Percentiles rank a stretch among this genome's conserved stretches.
Evolutionary conservation across 2,329 filamentous ascomycete genomes (phyloP).

Genomic region (Colletotrichum viniferum): DNA sequence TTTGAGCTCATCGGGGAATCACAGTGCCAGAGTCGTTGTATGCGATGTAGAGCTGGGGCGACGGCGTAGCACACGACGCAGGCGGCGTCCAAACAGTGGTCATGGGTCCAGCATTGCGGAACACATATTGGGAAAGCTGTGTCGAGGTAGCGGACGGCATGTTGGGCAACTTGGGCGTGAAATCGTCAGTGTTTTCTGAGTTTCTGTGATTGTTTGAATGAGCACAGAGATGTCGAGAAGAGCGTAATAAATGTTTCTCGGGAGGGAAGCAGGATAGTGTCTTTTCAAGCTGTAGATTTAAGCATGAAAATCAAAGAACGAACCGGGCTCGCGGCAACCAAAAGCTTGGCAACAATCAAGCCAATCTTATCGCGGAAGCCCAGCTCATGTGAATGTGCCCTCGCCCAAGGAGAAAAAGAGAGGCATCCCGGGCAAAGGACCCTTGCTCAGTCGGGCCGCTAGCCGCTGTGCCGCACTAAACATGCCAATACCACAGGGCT

Average conservation of each 20-base stretch:
- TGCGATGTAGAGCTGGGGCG: neutral
- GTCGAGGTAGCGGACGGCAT: neutral
- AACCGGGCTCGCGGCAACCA: neutral
- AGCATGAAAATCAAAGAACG: neutral
- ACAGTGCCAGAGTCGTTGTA: neutral
- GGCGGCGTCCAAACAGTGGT: slow-evolving; percentile 23
- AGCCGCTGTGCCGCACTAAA: slow-evolving; percentile 1
- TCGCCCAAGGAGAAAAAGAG: neutral
- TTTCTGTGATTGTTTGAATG: neutral
- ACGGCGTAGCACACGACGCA: slow-evolving; percentile 6
- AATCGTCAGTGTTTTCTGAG: neutral
- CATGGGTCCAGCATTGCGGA: slow-evolving; percentile 22
- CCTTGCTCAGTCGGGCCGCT: neutral
- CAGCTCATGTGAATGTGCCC: neutral
- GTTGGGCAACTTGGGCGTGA: neutral
- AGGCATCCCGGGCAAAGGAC: neutral
- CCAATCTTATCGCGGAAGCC: neutral
- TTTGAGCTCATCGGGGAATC: neutral
- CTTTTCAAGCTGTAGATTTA: neutral
- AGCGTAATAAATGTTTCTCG: neutral
- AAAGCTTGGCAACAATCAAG: neutral
- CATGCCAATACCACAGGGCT: neutral
- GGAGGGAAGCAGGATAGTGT: neutral
- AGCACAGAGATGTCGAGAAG: neutral
- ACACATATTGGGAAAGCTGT: neutral